Percentiles rank a stretch among this genome's conserved stretches.
Evolutionary conservation across 2,329 filamentous ascomycete genomes (phyloP).

Genomic region (Penicillium thymicola): DNA sequence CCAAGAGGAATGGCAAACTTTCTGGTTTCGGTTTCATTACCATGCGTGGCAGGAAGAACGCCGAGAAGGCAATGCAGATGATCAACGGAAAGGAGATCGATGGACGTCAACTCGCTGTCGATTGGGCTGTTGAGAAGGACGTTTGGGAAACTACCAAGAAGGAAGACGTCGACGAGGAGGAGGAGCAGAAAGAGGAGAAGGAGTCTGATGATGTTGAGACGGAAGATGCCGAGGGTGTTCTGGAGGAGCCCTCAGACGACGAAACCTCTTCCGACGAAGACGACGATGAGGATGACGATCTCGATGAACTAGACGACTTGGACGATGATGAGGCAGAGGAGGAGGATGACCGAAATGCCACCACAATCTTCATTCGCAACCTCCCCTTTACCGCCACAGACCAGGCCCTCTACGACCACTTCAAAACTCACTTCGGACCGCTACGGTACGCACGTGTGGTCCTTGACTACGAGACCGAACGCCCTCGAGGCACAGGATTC

Average conservation of each 20-base stretch:
- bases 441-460: constrained; percentile 90
- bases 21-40: constrained; percentile 92
- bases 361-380: constrained; percentile 89
- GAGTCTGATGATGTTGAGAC: constrained; percentile 49
- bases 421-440: constrained; percentile 73
- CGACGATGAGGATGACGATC: constrained; percentile 43
- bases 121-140: constrained; percentile 93
- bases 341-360: constrained; percentile 57
- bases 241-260: constrained; percentile 37
- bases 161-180: constrained; percentile 31
- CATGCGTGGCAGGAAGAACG: constrained; percentile 82
- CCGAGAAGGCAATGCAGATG: constrained; percentile 77
- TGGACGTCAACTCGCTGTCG: constrained; percentile 83
- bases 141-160: constrained; percentile 70
- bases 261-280: constrained; percentile 40
- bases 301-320: constrained; percentile 44
- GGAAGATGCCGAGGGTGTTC: constrained; percentile 53
- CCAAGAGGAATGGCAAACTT: constrained; percentile 68
- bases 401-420: constrained; percentile 77
- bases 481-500: constrained; percentile 88
- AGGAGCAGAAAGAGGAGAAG: constrained; percentile 24
- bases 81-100: constrained; percentile 90
- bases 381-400: constrained; percentile 86
- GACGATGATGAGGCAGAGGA: constrained; percentile 44
- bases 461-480: constrained; percentile 77